Conservation (phyloP, 495 filamentous ascomycete genomes). For the Hypoxylon rickii region DNA sequence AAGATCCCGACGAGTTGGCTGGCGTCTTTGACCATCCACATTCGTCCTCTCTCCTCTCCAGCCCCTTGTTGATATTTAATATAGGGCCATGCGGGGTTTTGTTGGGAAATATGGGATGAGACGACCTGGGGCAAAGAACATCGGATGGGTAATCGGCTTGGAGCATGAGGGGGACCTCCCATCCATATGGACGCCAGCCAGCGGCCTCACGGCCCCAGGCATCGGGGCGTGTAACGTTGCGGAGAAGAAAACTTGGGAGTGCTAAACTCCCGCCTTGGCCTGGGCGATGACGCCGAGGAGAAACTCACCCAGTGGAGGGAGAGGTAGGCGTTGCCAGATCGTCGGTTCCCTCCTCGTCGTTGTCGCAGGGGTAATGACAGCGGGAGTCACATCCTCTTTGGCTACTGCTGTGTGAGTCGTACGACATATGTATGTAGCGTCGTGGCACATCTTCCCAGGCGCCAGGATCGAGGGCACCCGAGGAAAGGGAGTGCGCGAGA, state of each 20-base stretch:
- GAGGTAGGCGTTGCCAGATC: conserved; percentile 7
- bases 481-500: conserved; percentile 37
- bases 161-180: too few relatives aligned
- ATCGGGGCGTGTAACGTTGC: too few relatives aligned
- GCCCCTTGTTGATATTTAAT: conserved; percentile 5
- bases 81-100: conserved; percentile 9
- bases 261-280: conserved; percentile 3
- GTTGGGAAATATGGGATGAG: too few relatives aligned
- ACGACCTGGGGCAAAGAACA: too few relatives aligned
- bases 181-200: too few relatives aligned
- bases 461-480: conserved; percentile 38
- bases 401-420: conserved; percentile 34
- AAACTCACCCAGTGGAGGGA: conserved; percentile 1
- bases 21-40: conserved; percentile 1
- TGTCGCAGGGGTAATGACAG: conserved; percentile 24
- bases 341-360: conserved; percentile 19
- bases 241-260: neutral
- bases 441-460: conserved; percentile 38
- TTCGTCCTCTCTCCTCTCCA: conserved; percentile 8
- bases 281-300: conserved; percentile 9
- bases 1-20: conserved; percentile 10
- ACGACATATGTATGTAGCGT: conserved; percentile 33
- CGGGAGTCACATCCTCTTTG: conserved; percentile 24
- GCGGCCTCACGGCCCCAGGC: too few relatives aligned
- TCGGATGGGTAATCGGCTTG: too few relatives aligned